These are phyloP conservation scores for Fusarium poae DNA, from an alignment of 2,329 filamentous ascomycete genomes.

Conservation along the genomic window DNA sequence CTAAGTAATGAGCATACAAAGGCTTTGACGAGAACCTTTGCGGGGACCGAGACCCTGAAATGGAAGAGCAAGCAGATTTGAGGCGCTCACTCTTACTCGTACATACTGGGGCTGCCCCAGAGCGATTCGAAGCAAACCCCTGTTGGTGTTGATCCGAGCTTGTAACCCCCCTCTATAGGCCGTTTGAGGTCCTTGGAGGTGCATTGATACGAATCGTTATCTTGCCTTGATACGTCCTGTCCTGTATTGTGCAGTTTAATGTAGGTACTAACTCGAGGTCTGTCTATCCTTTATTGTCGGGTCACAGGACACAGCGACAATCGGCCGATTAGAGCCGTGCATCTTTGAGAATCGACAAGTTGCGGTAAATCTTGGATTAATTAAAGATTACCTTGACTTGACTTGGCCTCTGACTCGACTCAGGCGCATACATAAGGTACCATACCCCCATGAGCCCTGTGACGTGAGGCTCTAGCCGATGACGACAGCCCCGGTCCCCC, in stretches of 20 bases:
- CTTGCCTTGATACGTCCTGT: constrained; percentile 14
- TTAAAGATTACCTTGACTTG: constrained; percentile 8
- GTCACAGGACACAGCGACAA: constrained; percentile 19
- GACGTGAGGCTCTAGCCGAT: constrained; percentile 49
- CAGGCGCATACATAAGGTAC: constrained; percentile 19
- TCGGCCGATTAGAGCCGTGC: constrained; percentile 3
- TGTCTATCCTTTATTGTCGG: neutral
- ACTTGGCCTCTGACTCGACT: constrained; percentile 20
- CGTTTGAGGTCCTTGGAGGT: constrained; percentile 27
- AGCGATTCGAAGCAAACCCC: constrained; percentile 26
- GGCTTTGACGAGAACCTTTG: constrained; percentile 27
- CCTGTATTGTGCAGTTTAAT: constrained; percentile 20
- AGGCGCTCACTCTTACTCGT: constrained; percentile 23
- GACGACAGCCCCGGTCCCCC: constrained; percentile 44
- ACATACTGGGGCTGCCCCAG: constrained; percentile 12
- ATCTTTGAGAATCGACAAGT: constrained; percentile 9
- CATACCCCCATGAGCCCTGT: constrained; percentile 31
- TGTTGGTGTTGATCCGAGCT: constrained; percentile 33
- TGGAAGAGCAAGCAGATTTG: constrained; percentile 1
- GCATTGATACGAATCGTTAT: constrained; percentile 12
- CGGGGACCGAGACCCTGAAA: constrained; percentile 17
- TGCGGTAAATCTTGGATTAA: constrained; percentile 11
- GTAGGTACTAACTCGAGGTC: neutral
- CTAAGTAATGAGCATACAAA: neutral
- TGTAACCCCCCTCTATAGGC: constrained; percentile 3